phyloP scores from a whole-genome alignment of 139 green algal species.

The Chlamydomonas sp. region DNA sequence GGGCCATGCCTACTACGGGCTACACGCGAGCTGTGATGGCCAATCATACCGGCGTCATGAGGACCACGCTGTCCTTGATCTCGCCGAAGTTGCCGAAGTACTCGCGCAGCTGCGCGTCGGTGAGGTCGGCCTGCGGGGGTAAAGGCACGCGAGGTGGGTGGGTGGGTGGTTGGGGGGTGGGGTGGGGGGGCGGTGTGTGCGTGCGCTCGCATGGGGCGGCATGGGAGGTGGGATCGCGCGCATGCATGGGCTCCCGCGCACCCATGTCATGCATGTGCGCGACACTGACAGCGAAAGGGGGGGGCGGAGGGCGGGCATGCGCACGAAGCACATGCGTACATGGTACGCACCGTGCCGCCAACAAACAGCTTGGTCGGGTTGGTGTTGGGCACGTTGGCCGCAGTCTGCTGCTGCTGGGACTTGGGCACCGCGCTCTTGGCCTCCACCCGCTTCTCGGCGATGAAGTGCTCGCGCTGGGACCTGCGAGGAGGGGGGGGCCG shows the following conservation, averaged over 20 bases:
- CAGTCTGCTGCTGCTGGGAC: neutral
- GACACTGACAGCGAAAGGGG: no score
- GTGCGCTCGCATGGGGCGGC: neutral
- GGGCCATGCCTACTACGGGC: neutral
- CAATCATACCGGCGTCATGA: neutral
- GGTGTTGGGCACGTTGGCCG: constrained; percentile 12
- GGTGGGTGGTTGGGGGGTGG: no score
- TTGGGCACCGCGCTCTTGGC: constrained; percentile 66
- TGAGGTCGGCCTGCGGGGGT: constrained; percentile 40
- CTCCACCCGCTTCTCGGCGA: constrained; percentile 60
- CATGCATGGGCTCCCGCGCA: no score
- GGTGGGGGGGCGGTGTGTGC: no score
- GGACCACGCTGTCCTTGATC: constrained; percentile 64
- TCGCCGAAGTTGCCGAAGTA: constrained; percentile 80
- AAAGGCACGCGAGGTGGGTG: no score
- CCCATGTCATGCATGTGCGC: no score
- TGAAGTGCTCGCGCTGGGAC: constrained; percentile 32
- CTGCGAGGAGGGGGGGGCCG: no score
- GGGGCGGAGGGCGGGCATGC: no score
- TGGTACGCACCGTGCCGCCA: constrained; percentile 48
- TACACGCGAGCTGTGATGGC: neutral
- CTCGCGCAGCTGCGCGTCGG: constrained; percentile 51
- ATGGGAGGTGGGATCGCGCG: no score
- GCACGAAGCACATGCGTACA: neutral
- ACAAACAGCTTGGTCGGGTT: constrained; percentile 66